phyloP scores from a whole-genome alignment of 2,329 filamentous ascomycete genomes.

The Malbranchea zuffiana region DNA sequence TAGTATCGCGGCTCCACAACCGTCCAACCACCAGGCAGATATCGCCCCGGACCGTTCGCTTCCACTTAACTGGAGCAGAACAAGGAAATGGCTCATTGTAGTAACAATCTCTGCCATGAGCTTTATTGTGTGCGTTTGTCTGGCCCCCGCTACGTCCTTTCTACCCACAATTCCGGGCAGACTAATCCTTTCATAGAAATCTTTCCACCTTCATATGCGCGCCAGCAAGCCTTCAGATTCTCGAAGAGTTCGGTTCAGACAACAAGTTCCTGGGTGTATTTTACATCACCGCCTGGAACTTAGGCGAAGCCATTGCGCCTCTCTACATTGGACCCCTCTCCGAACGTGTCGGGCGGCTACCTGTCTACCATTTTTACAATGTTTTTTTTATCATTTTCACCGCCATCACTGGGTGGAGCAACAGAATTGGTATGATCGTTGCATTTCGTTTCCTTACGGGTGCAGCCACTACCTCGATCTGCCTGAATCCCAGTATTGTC shows the following conservation, averaged over 20 bases:
- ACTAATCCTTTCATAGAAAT: background rate
- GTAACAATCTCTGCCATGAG: constrained; percentile 3
- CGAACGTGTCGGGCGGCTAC: constrained; percentile 48
- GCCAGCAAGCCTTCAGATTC: constrained; percentile 24
- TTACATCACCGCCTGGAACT: constrained; percentile 50
- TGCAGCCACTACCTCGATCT: constrained; percentile 35
- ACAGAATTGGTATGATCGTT: constrained; percentile 49
- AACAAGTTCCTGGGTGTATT: constrained; percentile 39
- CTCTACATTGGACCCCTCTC: constrained; percentile 54
- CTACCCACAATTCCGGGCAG: background rate
- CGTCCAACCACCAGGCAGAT: too few relatives aligned
- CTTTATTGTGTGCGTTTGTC: constrained; percentile 1
- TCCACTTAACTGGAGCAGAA: constrained; percentile 15
- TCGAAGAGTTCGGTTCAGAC: constrained; percentile 36
- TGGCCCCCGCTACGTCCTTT: background rate
- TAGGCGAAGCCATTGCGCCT: constrained; percentile 37
- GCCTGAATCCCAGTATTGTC: constrained; percentile 39
- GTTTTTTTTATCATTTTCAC: constrained; percentile 50
- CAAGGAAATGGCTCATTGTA: constrained; percentile 6
- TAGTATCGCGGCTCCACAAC: too few relatives aligned
- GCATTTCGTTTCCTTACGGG: constrained; percentile 55
- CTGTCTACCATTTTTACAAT: constrained; percentile 45
- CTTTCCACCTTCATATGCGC: constrained; percentile 3
- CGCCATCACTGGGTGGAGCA: constrained; percentile 49
- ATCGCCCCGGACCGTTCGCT: too few relatives aligned